phyloP scores from a whole-genome alignment of 1,284 basidiomycete species.

The Pseudozyma flocculosa region DNA sequence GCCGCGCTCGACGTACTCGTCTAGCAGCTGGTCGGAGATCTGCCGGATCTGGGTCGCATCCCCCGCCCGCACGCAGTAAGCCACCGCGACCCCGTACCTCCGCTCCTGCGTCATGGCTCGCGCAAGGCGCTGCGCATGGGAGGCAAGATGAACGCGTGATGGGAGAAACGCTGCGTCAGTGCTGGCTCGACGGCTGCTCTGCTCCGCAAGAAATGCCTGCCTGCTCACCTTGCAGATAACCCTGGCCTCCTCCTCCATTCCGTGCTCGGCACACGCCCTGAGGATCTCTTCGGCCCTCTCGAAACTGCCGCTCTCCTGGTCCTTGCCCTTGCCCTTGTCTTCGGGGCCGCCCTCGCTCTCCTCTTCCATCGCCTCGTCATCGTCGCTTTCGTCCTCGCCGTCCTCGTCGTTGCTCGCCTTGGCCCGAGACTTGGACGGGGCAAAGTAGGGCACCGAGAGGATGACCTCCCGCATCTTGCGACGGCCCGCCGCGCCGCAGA shows the following conservation, averaged over 20 bases:
- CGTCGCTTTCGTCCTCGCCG: slow-evolving; percentile 46
- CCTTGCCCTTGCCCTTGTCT: slow-evolving; percentile 1
- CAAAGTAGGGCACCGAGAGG: slow-evolving; percentile 46
- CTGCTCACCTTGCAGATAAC: slow-evolving; percentile 40
- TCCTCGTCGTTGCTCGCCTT: slow-evolving; percentile 4
- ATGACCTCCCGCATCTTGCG: slow-evolving; percentile 46
- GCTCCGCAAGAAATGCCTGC: too few species aligned
- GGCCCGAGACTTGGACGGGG: slow-evolving; percentile 3
- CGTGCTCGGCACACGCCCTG: slow-evolving; percentile 47
- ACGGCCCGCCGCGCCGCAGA: slow-evolving; percentile 23
- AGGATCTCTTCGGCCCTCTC: slow-evolving; percentile 50
- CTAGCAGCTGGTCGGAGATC: slow-evolving; percentile 49
- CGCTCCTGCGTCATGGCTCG: slow-evolving; percentile 25
- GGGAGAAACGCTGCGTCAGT: too few species aligned
- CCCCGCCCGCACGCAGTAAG: slow-evolving; percentile 51
- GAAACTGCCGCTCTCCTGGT: slow-evolving; percentile 9
- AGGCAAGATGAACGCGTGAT: too few species aligned
- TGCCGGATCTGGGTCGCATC: slow-evolving; percentile 43
- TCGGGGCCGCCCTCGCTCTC: neutral
- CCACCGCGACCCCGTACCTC: slow-evolving; percentile 46
- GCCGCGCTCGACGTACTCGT: slow-evolving; percentile 42
- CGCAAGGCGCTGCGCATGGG: slow-evolving; percentile 16
- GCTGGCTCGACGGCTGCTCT: too few species aligned
- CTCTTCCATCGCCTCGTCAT: slow-evolving; percentile 60
- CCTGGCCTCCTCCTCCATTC: slow-evolving; percentile 49